Base-by-base conservation (phyloP, 768 basidiomycete genomes). In the Kockovaella imperatae region DNA sequence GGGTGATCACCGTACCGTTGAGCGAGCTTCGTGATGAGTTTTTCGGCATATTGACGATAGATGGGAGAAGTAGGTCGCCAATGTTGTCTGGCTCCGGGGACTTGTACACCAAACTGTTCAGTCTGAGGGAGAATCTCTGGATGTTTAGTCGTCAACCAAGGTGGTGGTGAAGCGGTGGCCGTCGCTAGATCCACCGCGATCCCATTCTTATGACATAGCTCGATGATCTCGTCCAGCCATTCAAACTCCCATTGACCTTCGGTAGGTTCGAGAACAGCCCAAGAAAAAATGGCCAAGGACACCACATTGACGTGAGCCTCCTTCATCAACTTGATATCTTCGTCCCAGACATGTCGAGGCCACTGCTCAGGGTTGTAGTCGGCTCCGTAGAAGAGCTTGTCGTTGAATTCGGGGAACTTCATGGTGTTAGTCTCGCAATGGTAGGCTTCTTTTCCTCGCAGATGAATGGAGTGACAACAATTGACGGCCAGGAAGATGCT, bases 361-460 rank as follows among this genome's bases (percentile, higher is more conserved):
- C 53, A 54, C 30, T 54, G 53, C 30, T 54, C 53, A 4, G 53
- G 53, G 29, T 54, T 54, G 38, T 54, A 54, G 41, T 54, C 53
- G 11, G 46, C 53, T 17, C 53, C 53, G 21, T 40, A 54, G 2
- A 41, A 42, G 14, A 53, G 41, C 25, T 10, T 34, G n/a, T n/a
- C n/a, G n/a, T n/a, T n/a, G n/a, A n/a, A n/a, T n/a, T n/a, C n/a
- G n/a, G n/a, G n/a, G n/a, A n/a, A n/a, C n/a, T n/a, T n/a, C n/a
- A n/a, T n/a, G n/a, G n/a, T n/a, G n/a, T n/a, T n/a, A n/a, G n/a
- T n/a, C n/a, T n/a, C n/a, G n/a, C n/a, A n/a, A n/a, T n/a, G n/a
- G n/a, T n/a, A n/a, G n/a, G n/a, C n/a, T n/a, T n/a, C n/a, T n/a
- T n/a, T n/a, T n/a, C n/a, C n/a, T n/a, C n/a, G n/a, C n/a, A n/a